Evolutionary conservation across 169 alveolate genomes (phyloP).

Genomic region (Plasmodium gonderi): DNA sequence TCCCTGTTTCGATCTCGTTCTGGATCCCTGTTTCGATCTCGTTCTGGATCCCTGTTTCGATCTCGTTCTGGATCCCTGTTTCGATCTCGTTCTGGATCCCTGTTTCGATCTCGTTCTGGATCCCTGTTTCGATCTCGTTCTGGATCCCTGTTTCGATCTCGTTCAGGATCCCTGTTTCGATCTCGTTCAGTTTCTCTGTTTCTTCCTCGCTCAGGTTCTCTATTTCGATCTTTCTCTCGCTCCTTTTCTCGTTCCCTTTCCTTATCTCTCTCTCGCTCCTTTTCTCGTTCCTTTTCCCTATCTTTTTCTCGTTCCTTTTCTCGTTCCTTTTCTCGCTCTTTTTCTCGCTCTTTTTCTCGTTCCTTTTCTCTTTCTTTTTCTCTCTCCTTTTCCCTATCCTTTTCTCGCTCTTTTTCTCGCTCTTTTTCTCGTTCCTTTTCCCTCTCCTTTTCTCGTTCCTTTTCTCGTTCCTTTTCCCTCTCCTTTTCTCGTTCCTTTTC

Average conservation of each 20-base stretch:
- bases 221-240: not conserved
- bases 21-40: constrained; percentile 6
- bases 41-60: not conserved
- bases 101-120: not conserved
- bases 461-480: not conserved
- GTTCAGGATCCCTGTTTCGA: too few relatives aligned
- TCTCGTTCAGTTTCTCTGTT: constrained; percentile 23
- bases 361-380: constrained; percentile 1
- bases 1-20: constrained; percentile 19
- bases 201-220: not conserved
- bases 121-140: constrained; percentile 5
- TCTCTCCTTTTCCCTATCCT: not conserved
- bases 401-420: not conserved
- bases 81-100: not conserved
- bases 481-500: constrained; percentile 17
- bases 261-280: constrained; percentile 1
- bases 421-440: not conserved
- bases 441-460: not conserved
- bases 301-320: not conserved
- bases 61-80: constrained; percentile 8
- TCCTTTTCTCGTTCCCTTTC: not conserved
- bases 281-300: constrained; percentile 3
- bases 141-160: constrained; percentile 6
- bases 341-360: not conserved
- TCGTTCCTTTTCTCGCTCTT: not conserved